These are phyloP conservation scores for Chlamydomonas eustigma DNA, from an alignment of 139 green algal genomes.

Conservation along the genomic window DNA sequence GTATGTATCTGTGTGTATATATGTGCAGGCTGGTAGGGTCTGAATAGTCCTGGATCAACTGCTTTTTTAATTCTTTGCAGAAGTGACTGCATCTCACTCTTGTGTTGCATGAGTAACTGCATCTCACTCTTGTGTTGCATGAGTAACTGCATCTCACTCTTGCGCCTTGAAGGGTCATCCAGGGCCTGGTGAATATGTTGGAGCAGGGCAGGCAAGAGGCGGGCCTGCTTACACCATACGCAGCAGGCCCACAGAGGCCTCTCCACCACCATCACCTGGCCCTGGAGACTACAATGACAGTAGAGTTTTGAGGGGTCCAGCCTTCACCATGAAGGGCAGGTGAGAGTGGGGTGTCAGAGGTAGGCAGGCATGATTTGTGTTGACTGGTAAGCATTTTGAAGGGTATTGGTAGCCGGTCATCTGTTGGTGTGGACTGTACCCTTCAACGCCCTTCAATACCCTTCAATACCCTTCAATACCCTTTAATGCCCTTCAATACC, in stretches of 20 bases:
- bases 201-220: not conserved
- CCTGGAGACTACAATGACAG: conserved; percentile 18
- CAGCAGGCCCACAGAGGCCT: not conserved
- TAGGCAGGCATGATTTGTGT: too few relatives aligned
- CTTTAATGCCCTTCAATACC: not conserved
- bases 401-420: not conserved
- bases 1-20: too few relatives aligned
- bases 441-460: not conserved
- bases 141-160: too few relatives aligned
- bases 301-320: conserved; percentile 6
- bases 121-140: too few relatives aligned
- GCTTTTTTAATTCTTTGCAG: too few relatives aligned
- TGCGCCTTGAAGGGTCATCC: not conserved
- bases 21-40: too few relatives aligned
- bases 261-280: conserved; percentile 16
- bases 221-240: conserved; percentile 25
- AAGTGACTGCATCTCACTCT: too few relatives aligned
- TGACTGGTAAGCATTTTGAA: too few relatives aligned
- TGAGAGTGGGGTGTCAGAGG: not conserved
- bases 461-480: not conserved
- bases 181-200: not conserved
- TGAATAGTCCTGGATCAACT: too few relatives aligned
- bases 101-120: too few relatives aligned
- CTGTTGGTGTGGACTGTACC: not conserved
- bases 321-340: conserved; percentile 32